phyloP scores from a whole-genome alignment of 345 rosid species.

The Alliaria petiolata region DNA sequence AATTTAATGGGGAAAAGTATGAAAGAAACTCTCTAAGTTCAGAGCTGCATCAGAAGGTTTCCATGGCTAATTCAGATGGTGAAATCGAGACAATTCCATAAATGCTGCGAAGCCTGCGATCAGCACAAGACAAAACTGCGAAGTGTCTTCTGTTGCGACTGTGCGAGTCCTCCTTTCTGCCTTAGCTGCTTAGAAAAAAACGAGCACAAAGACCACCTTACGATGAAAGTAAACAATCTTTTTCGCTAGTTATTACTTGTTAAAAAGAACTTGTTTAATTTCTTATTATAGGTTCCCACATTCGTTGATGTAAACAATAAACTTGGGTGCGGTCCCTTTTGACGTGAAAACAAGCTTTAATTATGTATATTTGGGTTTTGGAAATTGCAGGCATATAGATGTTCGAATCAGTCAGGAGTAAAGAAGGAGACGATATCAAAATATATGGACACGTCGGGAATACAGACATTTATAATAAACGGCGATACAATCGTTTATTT shows the following conservation, averaged over 20 bases:
- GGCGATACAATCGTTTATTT: not conserved
- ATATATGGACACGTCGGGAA: slow-evolving; percentile 15
- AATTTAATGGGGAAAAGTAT: not conserved
- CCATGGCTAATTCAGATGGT: slow-evolving; percentile 30
- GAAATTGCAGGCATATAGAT: slow-evolving; percentile 11
- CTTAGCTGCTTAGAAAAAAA: not conserved
- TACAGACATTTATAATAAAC: not conserved
- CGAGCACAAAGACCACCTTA: slow-evolving; percentile 8
- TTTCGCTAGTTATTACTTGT: not conserved
- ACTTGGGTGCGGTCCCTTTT: too few relatives aligned
- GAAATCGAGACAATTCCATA: slow-evolving; percentile 12
- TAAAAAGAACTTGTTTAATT: not conserved
- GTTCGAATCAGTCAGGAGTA: slow-evolving; percentile 14
- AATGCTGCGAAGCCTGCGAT: slow-evolving; percentile 9
- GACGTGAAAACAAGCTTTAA: not conserved
- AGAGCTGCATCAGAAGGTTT: not conserved
- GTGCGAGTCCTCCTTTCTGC: slow-evolving; percentile 25
- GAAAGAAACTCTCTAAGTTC: not conserved
- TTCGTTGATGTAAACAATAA: too few relatives aligned
- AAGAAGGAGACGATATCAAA: not conserved
- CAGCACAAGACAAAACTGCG: not conserved
- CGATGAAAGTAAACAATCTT: slow-evolving; percentile 13
- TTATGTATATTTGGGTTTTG: not conserved
- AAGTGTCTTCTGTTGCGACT: slow-evolving; percentile 25
- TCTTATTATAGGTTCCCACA: too few relatives aligned